Evolutionary conservation across 176 grass and related monocot genomes (phyloP).

Genomic region (Rhynchospora breviuscula): DNA sequence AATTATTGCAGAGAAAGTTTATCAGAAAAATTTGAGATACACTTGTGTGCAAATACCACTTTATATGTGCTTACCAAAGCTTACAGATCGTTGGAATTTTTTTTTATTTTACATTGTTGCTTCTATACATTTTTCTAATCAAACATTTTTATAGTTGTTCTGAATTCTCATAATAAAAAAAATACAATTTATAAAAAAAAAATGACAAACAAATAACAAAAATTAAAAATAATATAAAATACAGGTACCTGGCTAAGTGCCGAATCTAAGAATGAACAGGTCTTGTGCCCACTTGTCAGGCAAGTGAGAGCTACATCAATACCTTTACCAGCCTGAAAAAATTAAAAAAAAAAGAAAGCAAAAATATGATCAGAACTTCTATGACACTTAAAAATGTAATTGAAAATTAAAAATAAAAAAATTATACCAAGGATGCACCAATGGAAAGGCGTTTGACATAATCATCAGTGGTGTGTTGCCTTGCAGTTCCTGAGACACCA

Average conservation of each 20-base stretch:
- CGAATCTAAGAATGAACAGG: constrained; percentile 32
- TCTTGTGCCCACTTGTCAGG: constrained; percentile 44
- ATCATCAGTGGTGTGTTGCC: constrained; percentile 84
- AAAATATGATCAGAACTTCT: not conserved
- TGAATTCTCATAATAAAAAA: not conserved
- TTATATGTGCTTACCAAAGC: not conserved
- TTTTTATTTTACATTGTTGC: not conserved
- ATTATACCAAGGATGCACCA: constrained; percentile 55
- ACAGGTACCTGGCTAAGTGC: constrained; percentile 59
- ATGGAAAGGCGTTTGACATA: constrained; percentile 75
- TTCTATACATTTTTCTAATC: not conserved
- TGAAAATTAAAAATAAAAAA: not conserved
- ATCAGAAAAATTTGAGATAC: not conserved
- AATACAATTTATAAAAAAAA: not conserved
- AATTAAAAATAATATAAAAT: constrained; percentile 11
- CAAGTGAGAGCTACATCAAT: constrained; percentile 56
- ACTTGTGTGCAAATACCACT: not conserved
- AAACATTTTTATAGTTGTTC: not conserved
- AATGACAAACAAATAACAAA: not conserved
- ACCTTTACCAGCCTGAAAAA: constrained; percentile 54
- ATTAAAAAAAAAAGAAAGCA: not conserved
- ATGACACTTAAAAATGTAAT: not conserved
- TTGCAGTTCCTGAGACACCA: constrained; percentile 70
- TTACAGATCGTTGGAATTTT: not conserved
- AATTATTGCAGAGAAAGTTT: not conserved